A percentile compares a stretch with the other conserved stretches of the same genome.
Conservation (phyloP, 495 filamentous ascomycete species). For the Talaromyces proteolyticus region DNA sequence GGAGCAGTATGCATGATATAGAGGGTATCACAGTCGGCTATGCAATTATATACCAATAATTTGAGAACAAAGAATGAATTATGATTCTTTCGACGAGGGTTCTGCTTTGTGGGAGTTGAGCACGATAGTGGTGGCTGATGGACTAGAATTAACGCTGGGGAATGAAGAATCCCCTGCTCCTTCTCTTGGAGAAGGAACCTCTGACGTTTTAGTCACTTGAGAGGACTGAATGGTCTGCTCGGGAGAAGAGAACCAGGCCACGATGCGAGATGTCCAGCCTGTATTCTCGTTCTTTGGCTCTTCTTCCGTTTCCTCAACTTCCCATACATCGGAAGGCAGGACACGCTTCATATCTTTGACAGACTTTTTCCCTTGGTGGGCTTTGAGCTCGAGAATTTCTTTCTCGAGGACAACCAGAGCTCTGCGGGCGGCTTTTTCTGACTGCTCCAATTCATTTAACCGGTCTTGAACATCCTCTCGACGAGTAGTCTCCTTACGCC, state of each 20-base stretch:
- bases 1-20: background rate
- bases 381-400: conserved; percentile 54
- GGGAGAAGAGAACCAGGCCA: conserved; percentile 25
- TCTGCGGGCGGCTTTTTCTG: conserved; percentile 49
- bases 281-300: conserved; percentile 17
- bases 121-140: background rate
- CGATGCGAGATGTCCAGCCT: conserved; percentile 26
- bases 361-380: conserved; percentile 27
- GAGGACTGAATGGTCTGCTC: background rate
- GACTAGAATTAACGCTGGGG: background rate
- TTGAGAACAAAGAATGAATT: background rate
- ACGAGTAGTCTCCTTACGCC: conserved; percentile 69
- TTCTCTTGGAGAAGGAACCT: background rate
- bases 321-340: conserved; percentile 39
- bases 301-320: conserved; percentile 27
- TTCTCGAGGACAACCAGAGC: conserved; percentile 64
- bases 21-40: conserved; percentile 3
- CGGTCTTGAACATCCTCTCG: conserved; percentile 69
- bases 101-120: background rate
- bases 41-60: background rate
- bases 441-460: conserved; percentile 60
- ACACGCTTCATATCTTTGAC: conserved; percentile 25
- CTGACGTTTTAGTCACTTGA: conserved; percentile 6
- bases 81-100: conserved; percentile 4
- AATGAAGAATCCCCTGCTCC: background rate